Evolutionary conservation across 164 flowering plant genomes (phyloP).

Genomic region (Hamamelis virginiana): DNA sequence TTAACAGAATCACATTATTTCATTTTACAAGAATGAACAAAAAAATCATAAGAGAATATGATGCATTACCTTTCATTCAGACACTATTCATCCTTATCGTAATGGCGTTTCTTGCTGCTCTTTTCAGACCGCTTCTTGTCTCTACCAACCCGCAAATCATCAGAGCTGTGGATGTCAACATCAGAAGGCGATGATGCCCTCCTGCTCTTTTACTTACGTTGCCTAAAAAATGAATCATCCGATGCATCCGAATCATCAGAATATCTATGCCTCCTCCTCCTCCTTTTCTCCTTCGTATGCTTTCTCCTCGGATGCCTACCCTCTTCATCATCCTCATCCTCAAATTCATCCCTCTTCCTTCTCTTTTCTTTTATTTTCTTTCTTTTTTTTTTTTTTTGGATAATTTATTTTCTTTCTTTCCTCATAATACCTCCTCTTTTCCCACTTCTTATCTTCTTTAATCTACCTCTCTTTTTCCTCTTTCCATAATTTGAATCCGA

Average conservation of each 20-base stretch:
- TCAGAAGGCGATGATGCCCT: constrained; percentile 40
- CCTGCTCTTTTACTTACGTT: constrained; percentile 54
- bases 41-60: background rate
- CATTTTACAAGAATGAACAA: background rate
- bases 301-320: constrained; percentile 25
- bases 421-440: constrained; percentile 40
- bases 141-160: constrained; percentile 68
- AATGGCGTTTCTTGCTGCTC: constrained; percentile 50
- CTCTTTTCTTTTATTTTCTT: constrained; percentile 57
- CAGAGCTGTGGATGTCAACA: constrained; percentile 52
- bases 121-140: constrained; percentile 54
- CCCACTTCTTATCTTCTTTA: constrained; percentile 52
- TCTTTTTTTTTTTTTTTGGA: too few species aligned
- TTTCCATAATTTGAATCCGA: constrained; percentile 44
- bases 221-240: constrained; percentile 37
- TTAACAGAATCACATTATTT: background rate
- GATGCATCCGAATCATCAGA: constrained; percentile 57
- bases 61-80: background rate
- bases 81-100: constrained; percentile 24
- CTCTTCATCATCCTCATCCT: constrained; percentile 45
- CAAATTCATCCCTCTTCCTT: constrained; percentile 50
- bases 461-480: constrained; percentile 61
- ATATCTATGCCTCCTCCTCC: constrained; percentile 63
- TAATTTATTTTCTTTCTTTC: too few species aligned
- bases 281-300: constrained; percentile 53